phyloP scores from a whole-genome alignment of 1,139 yeast genomes.

The Sporopachydermia cereana region DNA sequence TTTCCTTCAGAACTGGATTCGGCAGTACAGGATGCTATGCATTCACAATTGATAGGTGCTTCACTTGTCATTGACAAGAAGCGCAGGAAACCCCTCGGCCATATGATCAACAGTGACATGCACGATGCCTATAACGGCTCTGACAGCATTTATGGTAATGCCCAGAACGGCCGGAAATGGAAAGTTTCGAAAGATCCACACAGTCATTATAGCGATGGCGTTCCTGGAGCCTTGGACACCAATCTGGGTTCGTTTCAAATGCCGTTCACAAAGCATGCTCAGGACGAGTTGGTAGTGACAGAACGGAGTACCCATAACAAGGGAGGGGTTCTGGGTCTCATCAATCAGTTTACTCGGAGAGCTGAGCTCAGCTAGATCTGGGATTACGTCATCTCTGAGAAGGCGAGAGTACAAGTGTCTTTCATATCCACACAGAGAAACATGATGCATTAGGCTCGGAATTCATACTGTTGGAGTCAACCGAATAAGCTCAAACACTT shows the following conservation, averaged over 20 bases:
- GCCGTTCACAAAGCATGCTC: not conserved
- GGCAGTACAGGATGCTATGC: not conserved
- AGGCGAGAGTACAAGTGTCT: no score
- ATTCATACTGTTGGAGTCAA: no score
- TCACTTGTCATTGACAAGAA: not conserved
- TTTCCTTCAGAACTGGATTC: not conserved
- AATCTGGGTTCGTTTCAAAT: not conserved
- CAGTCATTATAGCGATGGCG: not conserved
- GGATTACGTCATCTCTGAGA: no score
- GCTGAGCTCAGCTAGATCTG: no score
- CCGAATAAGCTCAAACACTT: no score
- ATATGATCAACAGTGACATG: no score
- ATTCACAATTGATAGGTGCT: not conserved
- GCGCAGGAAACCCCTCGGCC: not conserved
- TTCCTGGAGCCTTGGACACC: not conserved
- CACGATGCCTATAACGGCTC: not conserved
- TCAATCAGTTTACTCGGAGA: not conserved
- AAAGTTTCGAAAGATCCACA: not conserved
- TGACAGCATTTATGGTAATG: not conserved
- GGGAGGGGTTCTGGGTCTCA: not conserved
- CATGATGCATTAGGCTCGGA: no score
- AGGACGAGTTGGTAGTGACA: not conserved
- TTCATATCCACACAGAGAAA: no score
- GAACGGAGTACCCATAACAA: not conserved
- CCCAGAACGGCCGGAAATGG: not conserved